Percentiles rank a stretch among this genome's conserved stretches.
phyloP scores from a whole-genome alignment of 352 stramenopile genomes.

The Pythium oligandrum region DNA sequence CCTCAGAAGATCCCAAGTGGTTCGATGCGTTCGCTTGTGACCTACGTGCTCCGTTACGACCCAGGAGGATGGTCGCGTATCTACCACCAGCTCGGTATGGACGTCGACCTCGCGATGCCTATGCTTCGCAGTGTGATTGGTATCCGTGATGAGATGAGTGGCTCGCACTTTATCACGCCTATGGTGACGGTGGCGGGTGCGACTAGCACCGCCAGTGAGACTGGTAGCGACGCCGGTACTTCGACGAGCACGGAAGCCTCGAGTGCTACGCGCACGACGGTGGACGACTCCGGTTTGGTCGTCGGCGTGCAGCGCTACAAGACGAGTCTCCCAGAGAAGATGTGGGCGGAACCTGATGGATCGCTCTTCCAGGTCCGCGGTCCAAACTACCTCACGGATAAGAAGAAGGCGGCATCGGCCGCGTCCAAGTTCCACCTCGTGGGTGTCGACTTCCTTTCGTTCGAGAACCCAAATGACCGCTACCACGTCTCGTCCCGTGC shows the following conservation, averaged over 20 bases:
- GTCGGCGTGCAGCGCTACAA: conserved; percentile 62
- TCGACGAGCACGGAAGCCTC: conserved; percentile 16
- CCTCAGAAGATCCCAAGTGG: conserved; percentile 76
- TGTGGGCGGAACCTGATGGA: conserved; percentile 81
- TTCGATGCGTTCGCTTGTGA: conserved; percentile 75
- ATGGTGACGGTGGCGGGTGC: conserved; percentile 62
- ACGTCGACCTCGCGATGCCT: conserved; percentile 80
- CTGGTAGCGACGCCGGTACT: conserved; percentile 3
- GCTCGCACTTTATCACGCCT: conserved; percentile 79
- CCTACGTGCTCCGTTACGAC: conserved; percentile 81
- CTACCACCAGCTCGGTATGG: conserved; percentile 88
- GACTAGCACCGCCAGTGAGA: conserved; percentile 12
- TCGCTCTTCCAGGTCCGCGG: conserved; percentile 82
- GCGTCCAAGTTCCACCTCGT: conserved; percentile 75
- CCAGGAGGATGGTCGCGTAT: conserved; percentile 73
- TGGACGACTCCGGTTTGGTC: conserved; percentile 60
- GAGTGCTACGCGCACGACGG: conserved; percentile 27
- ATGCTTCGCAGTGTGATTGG: conserved; percentile 83
- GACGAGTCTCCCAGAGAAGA: conserved; percentile 72
- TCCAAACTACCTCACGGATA: conserved; percentile 85
- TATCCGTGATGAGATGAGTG: conserved; percentile 84
- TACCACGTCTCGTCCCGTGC: conserved; percentile 71
- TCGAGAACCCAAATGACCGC: conserved; percentile 59
- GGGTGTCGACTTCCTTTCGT: conserved; percentile 77
- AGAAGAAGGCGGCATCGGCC: conserved; percentile 82